These are phyloP conservation scores for Actinomortierella ambigua DNA, from an alignment of 371 early-diverging fungal species.

Conservation along the genomic window DNA sequence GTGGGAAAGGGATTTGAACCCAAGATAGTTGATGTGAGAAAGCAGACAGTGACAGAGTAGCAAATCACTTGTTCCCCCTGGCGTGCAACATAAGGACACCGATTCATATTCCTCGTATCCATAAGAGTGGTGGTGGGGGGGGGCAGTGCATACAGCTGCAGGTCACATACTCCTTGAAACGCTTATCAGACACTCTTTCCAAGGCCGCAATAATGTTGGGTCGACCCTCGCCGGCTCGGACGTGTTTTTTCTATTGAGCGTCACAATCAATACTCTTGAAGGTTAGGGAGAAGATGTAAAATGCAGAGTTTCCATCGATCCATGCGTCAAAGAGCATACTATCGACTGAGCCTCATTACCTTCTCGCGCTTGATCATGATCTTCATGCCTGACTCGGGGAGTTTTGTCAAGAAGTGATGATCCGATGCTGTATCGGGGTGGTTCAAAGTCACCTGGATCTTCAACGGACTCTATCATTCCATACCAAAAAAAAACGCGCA, in stretches of 20 bases:
- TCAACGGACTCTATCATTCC: conserved; percentile 53
- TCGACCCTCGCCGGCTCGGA: conserved; percentile 61
- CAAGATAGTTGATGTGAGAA: no score
- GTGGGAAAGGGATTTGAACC: no score
- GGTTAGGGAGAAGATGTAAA: background rate
- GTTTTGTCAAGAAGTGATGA: conserved; percentile 66
- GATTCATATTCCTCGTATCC: no score
- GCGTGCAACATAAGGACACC: no score
- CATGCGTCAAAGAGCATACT: background rate
- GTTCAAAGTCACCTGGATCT: conserved; percentile 60
- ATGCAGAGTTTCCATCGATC: conserved; percentile 1
- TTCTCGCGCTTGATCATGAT: conserved; percentile 61
- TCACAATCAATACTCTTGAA: no score
- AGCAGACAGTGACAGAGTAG: no score
- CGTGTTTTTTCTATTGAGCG: conserved; percentile 49
- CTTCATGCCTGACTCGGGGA: conserved; percentile 61
- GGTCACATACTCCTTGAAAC: conserved; percentile 56
- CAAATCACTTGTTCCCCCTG: no score
- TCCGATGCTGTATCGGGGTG: conserved; percentile 65
- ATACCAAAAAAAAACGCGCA: background rate
- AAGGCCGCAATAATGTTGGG: conserved; percentile 61
- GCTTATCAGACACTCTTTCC: conserved; percentile 50
- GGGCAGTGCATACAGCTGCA: no score
- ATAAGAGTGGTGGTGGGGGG: no score
- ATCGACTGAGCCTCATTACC: conserved; percentile 28